phyloP scores from a whole-genome alignment of 2,329 filamentous ascomycete genomes.

The Cercospora nicotianae region DNA sequence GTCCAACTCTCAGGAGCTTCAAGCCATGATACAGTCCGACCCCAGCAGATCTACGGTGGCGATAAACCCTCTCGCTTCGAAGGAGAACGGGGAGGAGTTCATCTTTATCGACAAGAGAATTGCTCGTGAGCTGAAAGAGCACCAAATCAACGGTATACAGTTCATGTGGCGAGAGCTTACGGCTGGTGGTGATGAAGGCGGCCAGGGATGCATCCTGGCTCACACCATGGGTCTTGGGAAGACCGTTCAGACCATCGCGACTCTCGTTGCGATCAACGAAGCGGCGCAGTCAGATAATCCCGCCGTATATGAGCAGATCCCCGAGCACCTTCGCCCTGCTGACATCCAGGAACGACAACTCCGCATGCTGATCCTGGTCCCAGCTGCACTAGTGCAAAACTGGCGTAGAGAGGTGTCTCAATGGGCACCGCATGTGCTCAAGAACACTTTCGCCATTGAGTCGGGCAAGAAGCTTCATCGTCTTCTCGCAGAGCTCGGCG shows the following conservation, averaged over 20 bases:
- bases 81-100: conserved; percentile 59
- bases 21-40: conserved; percentile 26
- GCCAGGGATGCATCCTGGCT: conserved; percentile 76
- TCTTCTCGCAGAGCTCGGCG: conserved; percentile 44
- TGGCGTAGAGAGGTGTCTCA: conserved; percentile 75
- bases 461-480: conserved; percentile 35
- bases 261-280: conserved; percentile 73
- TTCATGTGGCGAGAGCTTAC: conserved; percentile 89
- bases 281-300: conserved; percentile 61
- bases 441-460: conserved; percentile 58
- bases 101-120: conserved; percentile 67
- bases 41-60: conserved; percentile 47
- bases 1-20: conserved; percentile 27
- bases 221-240: conserved; percentile 93
- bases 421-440: conserved; percentile 63
- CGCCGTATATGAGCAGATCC: conserved; percentile 65
- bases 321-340: conserved; percentile 54
- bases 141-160: conserved; percentile 77
- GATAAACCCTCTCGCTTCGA: conserved; percentile 61
- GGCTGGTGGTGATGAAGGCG: conserved; percentile 48
- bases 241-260: conserved; percentile 81
- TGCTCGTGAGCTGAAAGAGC: conserved; percentile 66
- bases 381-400: conserved; percentile 72
- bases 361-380: conserved; percentile 72
- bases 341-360: conserved; percentile 46